Base-by-base conservation (phyloP, 2,329 filamentous ascomycete species). In the Fusarium pseudonygamai region DNA sequence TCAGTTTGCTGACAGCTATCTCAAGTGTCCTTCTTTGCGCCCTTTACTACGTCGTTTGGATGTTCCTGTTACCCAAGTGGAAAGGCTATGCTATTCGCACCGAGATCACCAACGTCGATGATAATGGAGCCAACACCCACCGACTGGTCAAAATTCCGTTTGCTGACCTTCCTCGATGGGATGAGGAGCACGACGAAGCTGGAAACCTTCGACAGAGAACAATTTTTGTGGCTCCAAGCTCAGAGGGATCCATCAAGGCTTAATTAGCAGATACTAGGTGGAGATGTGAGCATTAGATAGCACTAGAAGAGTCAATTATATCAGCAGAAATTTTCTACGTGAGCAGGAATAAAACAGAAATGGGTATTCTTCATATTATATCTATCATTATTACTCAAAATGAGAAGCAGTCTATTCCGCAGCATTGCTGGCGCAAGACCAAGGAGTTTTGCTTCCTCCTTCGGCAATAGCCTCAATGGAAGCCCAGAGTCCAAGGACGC, bases 1-100 rank as follows among this genome's bases (percentile, higher is more conserved):
- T n/a, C n/a, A n/a, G n/a, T n/a, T 5, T 60, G 4, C 43, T 71
- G 8, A 68, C 16, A 5, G 3, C 11, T 0, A 1, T 24, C 8
- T 24, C 0, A 2, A 89, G 87, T 43, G 81, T 92, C 30, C 69
- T 84, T 7, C 11, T 85, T 0, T 92, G 90, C 63, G 86, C 79
- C 0, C 36, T 88, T 1, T 92, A 92, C 78, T 92, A 92, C 71
- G 80, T 84, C 13, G 62, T 86, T 13, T 92, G 89, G 88, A 87
- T 92, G 70, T 83, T 87, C 52, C 30, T 88, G 3, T 70, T 92
- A 1, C 90, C 90, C 0, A 84, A 82, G 34, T 84, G 83, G 71
- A 82, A 84, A n/a, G 81, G 84, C 0, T 92, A 92, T 71, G 75
- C 80, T 13, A 85, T 91, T 45, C 85, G 89, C 2, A 86, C 90